Percentiles rank a stretch among this genome's conserved stretches.
Evolutionary conservation across 169 alveolate species (phyloP).

Genomic region (Plasmodium gallinaceum): DNA sequence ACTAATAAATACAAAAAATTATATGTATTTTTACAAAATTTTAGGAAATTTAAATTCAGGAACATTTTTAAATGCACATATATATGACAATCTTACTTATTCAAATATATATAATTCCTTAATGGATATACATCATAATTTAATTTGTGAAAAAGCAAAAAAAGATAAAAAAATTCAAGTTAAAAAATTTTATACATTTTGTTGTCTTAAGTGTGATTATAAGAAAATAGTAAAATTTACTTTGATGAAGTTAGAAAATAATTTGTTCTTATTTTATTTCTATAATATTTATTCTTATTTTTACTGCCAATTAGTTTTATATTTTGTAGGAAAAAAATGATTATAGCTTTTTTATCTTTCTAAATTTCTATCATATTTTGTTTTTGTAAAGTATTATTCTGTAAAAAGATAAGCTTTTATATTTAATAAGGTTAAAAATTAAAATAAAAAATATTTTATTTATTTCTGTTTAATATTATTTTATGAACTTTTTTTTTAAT

Average conservation of each 20-base stretch:
- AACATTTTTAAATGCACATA: slow-evolving; percentile 58
- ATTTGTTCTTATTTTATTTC: slow-evolving; percentile 55
- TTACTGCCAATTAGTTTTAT: slow-evolving; percentile 29
- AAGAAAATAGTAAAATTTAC: slow-evolving; percentile 59
- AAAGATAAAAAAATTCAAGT: slow-evolving; percentile 55
- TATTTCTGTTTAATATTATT: no score
- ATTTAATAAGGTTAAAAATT: no score
- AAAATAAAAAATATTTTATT: no score
- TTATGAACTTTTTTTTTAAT: background rate
- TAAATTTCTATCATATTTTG: background rate
- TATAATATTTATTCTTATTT: slow-evolving; percentile 60
- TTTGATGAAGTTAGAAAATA: slow-evolving; percentile 68
- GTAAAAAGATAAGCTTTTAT: no score
- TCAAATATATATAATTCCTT: slow-evolving; percentile 62
- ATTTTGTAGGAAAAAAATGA: slow-evolving; percentile 19
- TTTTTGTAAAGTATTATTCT: background rate
- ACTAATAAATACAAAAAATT: slow-evolving; percentile 71
- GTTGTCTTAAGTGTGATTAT: slow-evolving; percentile 51
- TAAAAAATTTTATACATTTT: slow-evolving; percentile 62
- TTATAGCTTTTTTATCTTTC: slow-evolving; percentile 20
- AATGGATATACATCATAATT: slow-evolving; percentile 51
- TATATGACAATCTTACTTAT: slow-evolving; percentile 33
- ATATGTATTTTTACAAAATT: slow-evolving; percentile 50
- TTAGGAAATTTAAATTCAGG: slow-evolving; percentile 55
- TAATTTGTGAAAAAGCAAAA: slow-evolving; percentile 68